Evolutionary conservation across 306 rosid genomes (phyloP).

Genomic region (Lotus japonicus): DNA sequence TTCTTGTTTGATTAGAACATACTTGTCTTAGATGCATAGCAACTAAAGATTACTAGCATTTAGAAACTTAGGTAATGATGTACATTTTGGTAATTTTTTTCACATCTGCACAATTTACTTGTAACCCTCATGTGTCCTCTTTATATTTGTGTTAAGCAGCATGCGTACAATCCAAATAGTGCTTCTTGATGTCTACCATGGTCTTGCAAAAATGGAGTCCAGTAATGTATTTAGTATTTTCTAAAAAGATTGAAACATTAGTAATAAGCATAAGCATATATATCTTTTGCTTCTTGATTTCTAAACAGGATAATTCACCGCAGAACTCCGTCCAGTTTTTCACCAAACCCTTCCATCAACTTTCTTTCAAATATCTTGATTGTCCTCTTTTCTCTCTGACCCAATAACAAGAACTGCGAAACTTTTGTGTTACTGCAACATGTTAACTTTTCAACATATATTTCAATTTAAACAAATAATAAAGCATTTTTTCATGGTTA

Average conservation of each 20-base stretch:
- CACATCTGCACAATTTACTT: not conserved
- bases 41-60: not conserved
- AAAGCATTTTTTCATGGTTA: no score
- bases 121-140: not conserved
- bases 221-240: not conserved
- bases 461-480: no score
- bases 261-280: not conserved
- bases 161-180: not conserved
- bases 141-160: conserved; percentile 10
- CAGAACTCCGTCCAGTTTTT: not conserved
- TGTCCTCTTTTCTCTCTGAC: no score
- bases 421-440: no score
- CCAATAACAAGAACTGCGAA: no score
- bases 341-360: not conserved
- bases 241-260: conserved; percentile 8
- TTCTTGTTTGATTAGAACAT: not conserved
- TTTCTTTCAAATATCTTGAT: no score
- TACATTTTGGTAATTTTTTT: not conserved
- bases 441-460: no score
- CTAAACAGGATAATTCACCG: not conserved
- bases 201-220: conserved; percentile 10
- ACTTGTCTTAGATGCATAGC: not conserved
- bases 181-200: not conserved
- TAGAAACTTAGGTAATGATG: not conserved
- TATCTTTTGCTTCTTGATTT: not conserved